phyloP scores from a whole-genome alignment of 495 filamentous ascomycete genomes.

The Neurospora tetrasperma region DNA sequence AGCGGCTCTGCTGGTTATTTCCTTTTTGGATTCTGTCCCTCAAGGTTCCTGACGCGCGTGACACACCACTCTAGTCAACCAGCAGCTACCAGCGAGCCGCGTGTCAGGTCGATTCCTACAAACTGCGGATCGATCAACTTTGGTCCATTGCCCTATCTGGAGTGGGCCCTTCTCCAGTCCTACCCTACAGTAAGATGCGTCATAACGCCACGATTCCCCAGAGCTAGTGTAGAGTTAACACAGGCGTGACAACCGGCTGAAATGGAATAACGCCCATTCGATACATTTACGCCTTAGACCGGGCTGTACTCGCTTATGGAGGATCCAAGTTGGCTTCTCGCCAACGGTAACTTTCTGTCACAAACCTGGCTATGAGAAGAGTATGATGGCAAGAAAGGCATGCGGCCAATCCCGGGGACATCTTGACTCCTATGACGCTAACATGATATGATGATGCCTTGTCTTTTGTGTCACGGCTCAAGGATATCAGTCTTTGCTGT shows the following conservation, averaged over 20 bases:
- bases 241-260: constrained; percentile 4
- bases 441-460: neutral
- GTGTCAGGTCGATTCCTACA: constrained; percentile 13
- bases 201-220: constrained; percentile 11
- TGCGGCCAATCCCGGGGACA: neutral
- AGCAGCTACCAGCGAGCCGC: constrained; percentile 9
- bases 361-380: neutral
- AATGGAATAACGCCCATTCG: neutral
- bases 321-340: neutral
- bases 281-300: neutral
- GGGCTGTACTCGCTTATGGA: neutral
- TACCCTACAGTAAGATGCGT: constrained; percentile 1
- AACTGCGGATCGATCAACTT: constrained; percentile 10
- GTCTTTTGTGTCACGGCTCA: neutral
- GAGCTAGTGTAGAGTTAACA: neutral
- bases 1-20: neutral
- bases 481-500: neutral
- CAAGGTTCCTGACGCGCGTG: neutral
- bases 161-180: constrained; percentile 3
- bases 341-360: neutral
- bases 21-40: constrained; percentile 1
- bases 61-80: neutral
- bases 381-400: neutral
- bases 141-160: neutral
- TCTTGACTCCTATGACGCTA: neutral